Conservation (phyloP, 2,329 filamentous ascomycete genomes). For the Tolypocladium tundrense region DNA sequence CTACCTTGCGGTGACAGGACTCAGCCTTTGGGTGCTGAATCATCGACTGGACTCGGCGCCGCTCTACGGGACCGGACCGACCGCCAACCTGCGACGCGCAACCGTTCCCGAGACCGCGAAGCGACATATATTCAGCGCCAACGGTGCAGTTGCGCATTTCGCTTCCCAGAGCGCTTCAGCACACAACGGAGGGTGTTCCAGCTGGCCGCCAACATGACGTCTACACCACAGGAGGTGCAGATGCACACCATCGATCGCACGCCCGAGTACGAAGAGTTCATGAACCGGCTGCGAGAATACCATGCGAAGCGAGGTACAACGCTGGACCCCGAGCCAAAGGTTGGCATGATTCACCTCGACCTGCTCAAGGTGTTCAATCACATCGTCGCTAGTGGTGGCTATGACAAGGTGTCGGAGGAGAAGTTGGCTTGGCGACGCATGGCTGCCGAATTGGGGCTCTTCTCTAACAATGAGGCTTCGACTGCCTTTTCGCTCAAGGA, state of each 20-base stretch:
- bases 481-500: constrained; percentile 80
- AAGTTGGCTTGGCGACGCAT: constrained; percentile 81
- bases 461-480: constrained; percentile 66
- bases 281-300: constrained; percentile 60
- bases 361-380: constrained; percentile 69
- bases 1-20: background rate
- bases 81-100: background rate
- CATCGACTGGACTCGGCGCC: background rate
- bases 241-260: constrained; percentile 45
- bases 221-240: constrained; percentile 23
- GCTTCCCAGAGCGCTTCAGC: background rate
- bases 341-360: constrained; percentile 67
- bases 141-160: background rate
- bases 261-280: constrained; percentile 69
- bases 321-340: constrained; percentile 72
- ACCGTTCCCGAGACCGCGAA: background rate
- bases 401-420: constrained; percentile 73
- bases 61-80: background rate
- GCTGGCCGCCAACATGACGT: constrained; percentile 7
- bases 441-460: constrained; percentile 65
- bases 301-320: constrained; percentile 70
- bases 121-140: background rate
- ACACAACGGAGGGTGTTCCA: background rate
- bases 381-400: constrained; percentile 69
- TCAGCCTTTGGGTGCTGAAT: background rate